Base-by-base conservation (phyloP, 495 filamentous ascomycete species). In the Aspergillus diversus region DNA sequence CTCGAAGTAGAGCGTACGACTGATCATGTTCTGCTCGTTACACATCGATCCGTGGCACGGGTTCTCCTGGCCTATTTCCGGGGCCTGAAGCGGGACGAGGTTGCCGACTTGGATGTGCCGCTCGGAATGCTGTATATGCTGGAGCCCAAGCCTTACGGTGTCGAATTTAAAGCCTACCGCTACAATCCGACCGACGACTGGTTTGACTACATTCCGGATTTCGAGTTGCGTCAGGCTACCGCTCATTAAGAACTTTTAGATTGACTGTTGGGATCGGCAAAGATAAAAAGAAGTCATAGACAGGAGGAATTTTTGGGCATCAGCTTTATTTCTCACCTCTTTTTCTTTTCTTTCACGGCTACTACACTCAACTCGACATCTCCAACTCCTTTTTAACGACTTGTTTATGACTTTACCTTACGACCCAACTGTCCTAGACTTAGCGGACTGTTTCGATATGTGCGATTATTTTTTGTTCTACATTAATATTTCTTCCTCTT, bases 61-160 rank as follows among this genome's bases (percentile, higher is more conserved):
- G 94, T 99, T 5, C 83, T 99, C 48, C 87, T 99, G 71, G 92
- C 94, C 3, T 99, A 99, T 75, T 99, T 99, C 80, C 90, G 91
- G 76, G 93, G 95, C 16, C 78, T 99, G 42, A 90, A 90, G 59
- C 80, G 93, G 5, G 90, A 97, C 53, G 89, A 96, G 70, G 93
- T 99, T 59, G 92, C 95, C 32, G 91, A 94, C 63, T 80, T 99
- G 47, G 93, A 97, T 69, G 90, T 97, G 43, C 95, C 95, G 5
- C 79, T 99, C 55, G 95, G 95, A 9, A 90, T 94, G 73, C 78
- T 98, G 27, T 98, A 97, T 71, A 89, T 91, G 69, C 86, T 99
- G 55, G 94, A 99, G 72, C 95, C 95, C 62, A 98, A 97, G 81
- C 95, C 95, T 4, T 99, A 99, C 68, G 95, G 95, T 0, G 93